phyloP scores from a whole-genome alignment of 1,139 yeast species.

The Candida sp. region DNA sequence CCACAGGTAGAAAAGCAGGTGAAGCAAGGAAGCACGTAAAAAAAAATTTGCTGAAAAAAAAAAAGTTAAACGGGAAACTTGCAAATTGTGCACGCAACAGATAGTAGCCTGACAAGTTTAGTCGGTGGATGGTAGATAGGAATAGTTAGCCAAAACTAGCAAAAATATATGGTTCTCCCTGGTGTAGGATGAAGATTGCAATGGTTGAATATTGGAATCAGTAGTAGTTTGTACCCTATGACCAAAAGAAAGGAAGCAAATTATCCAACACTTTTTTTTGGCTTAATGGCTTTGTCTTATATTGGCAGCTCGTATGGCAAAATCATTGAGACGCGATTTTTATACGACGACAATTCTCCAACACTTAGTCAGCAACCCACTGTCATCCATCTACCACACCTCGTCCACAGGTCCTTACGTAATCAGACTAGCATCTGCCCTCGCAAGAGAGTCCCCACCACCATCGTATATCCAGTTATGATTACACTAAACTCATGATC shows the following conservation, averaged over 20 bases:
- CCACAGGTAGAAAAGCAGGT: no score
- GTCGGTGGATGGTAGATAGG: neutral
- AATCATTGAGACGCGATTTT: neutral
- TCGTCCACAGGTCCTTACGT: neutral
- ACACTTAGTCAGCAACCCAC: neutral
- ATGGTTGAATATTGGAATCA: neutral
- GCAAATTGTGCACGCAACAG: neutral
- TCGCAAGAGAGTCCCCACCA: no score
- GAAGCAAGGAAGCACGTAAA: neutral
- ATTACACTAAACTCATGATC: no score
- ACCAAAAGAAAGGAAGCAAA: neutral
- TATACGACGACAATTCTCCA: conserved; percentile 1
- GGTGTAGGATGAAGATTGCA: neutral
- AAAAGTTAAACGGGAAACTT: neutral
- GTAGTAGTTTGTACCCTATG: neutral
- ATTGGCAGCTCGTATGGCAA: neutral
- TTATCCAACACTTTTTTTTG: neutral
- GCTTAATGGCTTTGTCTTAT: neutral
- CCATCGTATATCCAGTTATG: no score
- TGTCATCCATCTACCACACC: neutral
- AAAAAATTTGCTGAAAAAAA: neutral
- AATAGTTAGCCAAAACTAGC: neutral
- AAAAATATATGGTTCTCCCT: neutral
- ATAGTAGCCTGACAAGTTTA: neutral
- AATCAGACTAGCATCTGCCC: neutral